Conservation (phyloP, 805 yeast species). For the Aciculoconidium aculeatum region DNA sequence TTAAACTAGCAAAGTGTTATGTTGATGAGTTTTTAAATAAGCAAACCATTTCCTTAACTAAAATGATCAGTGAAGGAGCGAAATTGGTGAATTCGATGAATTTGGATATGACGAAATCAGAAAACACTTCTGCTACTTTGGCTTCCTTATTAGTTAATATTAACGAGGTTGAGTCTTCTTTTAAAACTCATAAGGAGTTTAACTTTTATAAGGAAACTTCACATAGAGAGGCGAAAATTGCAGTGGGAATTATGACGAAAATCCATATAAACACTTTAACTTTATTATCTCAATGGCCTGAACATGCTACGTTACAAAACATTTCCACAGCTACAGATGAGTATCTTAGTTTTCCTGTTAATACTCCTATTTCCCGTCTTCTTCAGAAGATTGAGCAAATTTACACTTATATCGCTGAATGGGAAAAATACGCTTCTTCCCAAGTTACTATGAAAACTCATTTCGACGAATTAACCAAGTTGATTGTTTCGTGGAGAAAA, state of each 20-base stretch:
- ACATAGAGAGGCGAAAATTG: conserved; percentile 53
- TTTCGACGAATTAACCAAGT: conserved; percentile 51
- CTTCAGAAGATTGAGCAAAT: conserved; percentile 83
- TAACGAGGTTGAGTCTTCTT: conserved; percentile 8
- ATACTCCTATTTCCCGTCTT: conserved; percentile 69
- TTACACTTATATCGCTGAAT: conserved; percentile 75
- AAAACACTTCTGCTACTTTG: conserved; percentile 18
- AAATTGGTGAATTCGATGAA: conserved; percentile 9
- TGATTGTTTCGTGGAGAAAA: conserved; percentile 88
- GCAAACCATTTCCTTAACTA: conserved; percentile 11
- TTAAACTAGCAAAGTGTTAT: conserved; percentile 44
- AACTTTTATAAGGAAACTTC: conserved; percentile 64
- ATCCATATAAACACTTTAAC: conserved; percentile 29
- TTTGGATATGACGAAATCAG: conserved; percentile 6
- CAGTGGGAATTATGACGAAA: conserved; percentile 42
- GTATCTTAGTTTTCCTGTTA: conserved; percentile 53
- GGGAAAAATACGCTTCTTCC: conserved; percentile 88
- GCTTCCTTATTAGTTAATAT: conserved; percentile 16
- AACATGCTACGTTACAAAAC: conserved; percentile 81
- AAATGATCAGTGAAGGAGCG: conserved; percentile 39
- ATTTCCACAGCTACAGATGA: conserved; percentile 61
- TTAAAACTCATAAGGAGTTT: conserved; percentile 14
- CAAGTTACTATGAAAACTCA: conserved; percentile 59
- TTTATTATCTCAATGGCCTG: conserved; percentile 78
- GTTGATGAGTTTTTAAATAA: conserved; percentile 33